A percentile compares a stretch with the other conserved stretches of the same genome.
Conservation (phyloP, 2,329 filamentous ascomycete genomes). For the Scortechinia acanthostroma region DNA sequence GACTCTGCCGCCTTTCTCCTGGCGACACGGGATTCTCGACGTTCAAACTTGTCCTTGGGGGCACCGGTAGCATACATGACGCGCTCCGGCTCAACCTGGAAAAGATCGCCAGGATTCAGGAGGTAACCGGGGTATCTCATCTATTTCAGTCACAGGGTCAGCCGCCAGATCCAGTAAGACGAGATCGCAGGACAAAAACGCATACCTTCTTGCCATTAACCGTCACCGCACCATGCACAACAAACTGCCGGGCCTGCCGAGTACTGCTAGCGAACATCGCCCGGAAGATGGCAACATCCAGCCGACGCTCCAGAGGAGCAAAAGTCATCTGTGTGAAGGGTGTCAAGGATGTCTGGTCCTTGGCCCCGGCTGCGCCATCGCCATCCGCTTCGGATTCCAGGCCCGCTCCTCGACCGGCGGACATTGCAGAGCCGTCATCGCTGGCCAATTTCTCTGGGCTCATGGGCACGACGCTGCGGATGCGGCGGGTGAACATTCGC, state of each 20-base stretch:
- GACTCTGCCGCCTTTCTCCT: not conserved
- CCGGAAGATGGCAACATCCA: conserved; percentile 92
- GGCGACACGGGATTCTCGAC: not conserved
- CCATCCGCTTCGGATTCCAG: not conserved
- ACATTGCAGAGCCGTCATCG: conserved; percentile 76
- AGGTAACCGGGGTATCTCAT: conserved; percentile 89
- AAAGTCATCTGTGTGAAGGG: conserved; percentile 97
- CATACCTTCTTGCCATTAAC: conserved; percentile 92
- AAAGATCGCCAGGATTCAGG: conserved; percentile 95
- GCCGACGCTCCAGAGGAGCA: conserved; percentile 78
- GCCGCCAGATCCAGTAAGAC: conserved; percentile 56
- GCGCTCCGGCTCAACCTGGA: conserved; percentile 83
- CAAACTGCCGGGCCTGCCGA: conserved; percentile 87
- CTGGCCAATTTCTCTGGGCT: conserved; percentile 71
- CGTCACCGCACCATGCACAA: conserved; percentile 84
- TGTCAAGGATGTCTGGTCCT: conserved; percentile 15
- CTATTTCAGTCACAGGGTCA: conserved; percentile 64
- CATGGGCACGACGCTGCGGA: conserved; percentile 81
- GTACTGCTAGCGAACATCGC: conserved; percentile 90
- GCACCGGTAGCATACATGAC: conserved; percentile 83
- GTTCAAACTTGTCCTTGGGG: conserved; percentile 40
- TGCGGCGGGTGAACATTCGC: conserved; percentile 78
- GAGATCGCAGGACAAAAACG: conserved; percentile 2
- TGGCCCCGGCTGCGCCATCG: conserved; percentile 21
- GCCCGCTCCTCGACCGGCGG: conserved; percentile 77